Evolutionary conservation across 331 rosid genomes (phyloP).

Genomic region (Stylosanthes scabra): DNA sequence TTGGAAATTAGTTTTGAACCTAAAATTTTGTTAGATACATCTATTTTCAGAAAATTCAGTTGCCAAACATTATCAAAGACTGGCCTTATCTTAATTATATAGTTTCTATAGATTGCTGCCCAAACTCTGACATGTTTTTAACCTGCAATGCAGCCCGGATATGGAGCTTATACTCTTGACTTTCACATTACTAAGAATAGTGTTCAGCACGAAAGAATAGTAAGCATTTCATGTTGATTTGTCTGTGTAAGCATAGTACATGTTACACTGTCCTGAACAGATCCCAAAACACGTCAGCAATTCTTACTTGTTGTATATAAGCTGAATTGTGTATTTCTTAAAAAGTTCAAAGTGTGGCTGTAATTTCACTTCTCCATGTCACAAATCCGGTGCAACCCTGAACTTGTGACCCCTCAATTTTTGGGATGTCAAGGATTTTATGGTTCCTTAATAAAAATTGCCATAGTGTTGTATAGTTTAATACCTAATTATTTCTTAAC

Average conservation of each 20-base stretch:
- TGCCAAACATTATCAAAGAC: not conserved
- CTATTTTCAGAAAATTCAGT: not conserved
- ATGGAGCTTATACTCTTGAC: constrained; percentile 64
- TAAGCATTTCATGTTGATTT: constrained; percentile 58
- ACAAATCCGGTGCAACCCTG: constrained; percentile 9
- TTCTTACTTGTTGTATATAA: constrained; percentile 29
- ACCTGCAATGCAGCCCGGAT: constrained; percentile 78
- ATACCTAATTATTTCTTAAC: constrained; percentile 9
- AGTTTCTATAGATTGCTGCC: not conserved
- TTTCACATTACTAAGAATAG: constrained; percentile 67
- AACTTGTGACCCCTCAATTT: constrained; percentile 3
- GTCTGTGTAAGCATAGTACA: constrained; percentile 18
- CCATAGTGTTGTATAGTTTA: not conserved
- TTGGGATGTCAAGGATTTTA: constrained; percentile 13
- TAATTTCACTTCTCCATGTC: constrained; percentile 17
- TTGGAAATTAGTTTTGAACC: no score
- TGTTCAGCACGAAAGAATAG: constrained; percentile 60
- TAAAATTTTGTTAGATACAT: not conserved
- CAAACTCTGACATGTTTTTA: constrained; percentile 27
- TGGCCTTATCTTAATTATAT: not conserved
- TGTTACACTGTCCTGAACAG: constrained; percentile 19
- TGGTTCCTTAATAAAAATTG: constrained; percentile 16
- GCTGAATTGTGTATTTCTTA: constrained; percentile 23
- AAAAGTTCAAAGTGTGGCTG: not conserved
- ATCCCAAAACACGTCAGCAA: constrained; percentile 2